phyloP scores from a whole-genome alignment of 2,329 filamentous ascomycete genomes.

The Pseudopyricularia cyperi region DNA sequence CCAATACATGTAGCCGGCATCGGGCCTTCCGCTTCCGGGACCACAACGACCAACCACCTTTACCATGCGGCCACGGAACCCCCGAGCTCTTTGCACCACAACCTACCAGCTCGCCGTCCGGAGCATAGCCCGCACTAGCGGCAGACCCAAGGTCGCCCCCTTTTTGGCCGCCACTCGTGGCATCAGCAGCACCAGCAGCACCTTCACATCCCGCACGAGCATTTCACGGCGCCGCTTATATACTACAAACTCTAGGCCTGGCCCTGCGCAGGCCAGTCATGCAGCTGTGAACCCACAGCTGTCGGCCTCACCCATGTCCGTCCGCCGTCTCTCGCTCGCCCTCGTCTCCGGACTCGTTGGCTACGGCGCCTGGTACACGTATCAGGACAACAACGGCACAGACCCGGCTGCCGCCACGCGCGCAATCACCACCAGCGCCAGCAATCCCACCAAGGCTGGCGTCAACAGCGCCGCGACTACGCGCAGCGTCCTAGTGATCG shows the following conservation, averaged over 20 bases:
- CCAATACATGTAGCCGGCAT: not conserved
- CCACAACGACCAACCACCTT: slow-evolving; percentile 6
- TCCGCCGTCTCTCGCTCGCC: slow-evolving; percentile 54
- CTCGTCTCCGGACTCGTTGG: slow-evolving; percentile 59
- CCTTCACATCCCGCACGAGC: slow-evolving; percentile 6
- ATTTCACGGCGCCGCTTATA: slow-evolving; percentile 27
- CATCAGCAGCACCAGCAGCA: slow-evolving; percentile 1
- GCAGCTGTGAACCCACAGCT: slow-evolving; percentile 25
- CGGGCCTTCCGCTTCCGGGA: not conserved
- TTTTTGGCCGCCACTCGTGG: slow-evolving; percentile 6
- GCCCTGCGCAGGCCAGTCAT: slow-evolving; percentile 17
- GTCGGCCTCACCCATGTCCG: slow-evolving; percentile 61
- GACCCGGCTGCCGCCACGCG: slow-evolving; percentile 2
- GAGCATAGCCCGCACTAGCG: slow-evolving; percentile 36
- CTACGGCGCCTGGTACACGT: slow-evolving; percentile 66
- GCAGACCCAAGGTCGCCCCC: slow-evolving; percentile 21
- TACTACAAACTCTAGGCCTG: slow-evolving; percentile 16
- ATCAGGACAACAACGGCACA: slow-evolving; percentile 29
- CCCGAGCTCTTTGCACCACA: slow-evolving; percentile 51
- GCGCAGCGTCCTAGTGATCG: slow-evolving; percentile 69
- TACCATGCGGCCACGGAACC: slow-evolving; percentile 62
- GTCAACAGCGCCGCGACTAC: slow-evolving; percentile 28
- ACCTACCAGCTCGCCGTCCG: slow-evolving; percentile 52
- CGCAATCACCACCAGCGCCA: not conserved
- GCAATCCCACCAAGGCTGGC: not conserved